Evolutionary conservation across 371 early-diverging fungal genomes (phyloP), one percentile per base, ranked within the genome.

Genomic region (Paraphysoderma sedebokerense): DNA sequence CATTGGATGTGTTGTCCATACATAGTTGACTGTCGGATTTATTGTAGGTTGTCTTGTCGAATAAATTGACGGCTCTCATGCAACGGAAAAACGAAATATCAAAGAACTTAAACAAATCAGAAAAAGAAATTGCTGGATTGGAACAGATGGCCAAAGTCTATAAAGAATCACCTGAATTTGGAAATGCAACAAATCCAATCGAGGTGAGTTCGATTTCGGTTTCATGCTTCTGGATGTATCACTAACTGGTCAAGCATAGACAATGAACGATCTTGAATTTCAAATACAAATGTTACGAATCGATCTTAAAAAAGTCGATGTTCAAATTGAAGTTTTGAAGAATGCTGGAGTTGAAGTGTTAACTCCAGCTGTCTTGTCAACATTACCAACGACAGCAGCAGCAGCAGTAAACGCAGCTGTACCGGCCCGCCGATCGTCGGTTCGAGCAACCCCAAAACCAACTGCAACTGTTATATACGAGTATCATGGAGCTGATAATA

Each of bases 121-220:
- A 8, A 15, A 38, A 39, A 22, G 37, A 33, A 17, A 23, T 48
- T 19, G 38, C 48, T 13, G 48, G 48, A 3, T 13, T 48, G 13
- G 35, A n/a, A 17, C 38, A 48, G 27, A 48, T 48, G 48, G 48
- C 37, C n/a, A 39, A 33, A 36, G 48, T 36, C 24, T 48, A 48
- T 30, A 22, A 27, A 7, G 39, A 48, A 31, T 38, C 8, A 13
- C 48, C 48, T 12, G 40, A 48, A 22, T 48, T 48, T 41, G 48
- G 48, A 4, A 39, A 48, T 22, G 48, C 48, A 6, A 35, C 27
- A 19, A 48, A 23, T 13, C 24, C 48, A 12, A 5, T 24, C 13
- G 48, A 48, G 17, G 47, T 37, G 29, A 11, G 47, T 29, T 8
- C 38, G 12, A 13, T n/a, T 0, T 44, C 9, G 1, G n/a, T 17